These are phyloP conservation scores for Lactarius hatsudake DNA, from an alignment of 768 basidiomycete species.

Conservation along the genomic window DNA sequence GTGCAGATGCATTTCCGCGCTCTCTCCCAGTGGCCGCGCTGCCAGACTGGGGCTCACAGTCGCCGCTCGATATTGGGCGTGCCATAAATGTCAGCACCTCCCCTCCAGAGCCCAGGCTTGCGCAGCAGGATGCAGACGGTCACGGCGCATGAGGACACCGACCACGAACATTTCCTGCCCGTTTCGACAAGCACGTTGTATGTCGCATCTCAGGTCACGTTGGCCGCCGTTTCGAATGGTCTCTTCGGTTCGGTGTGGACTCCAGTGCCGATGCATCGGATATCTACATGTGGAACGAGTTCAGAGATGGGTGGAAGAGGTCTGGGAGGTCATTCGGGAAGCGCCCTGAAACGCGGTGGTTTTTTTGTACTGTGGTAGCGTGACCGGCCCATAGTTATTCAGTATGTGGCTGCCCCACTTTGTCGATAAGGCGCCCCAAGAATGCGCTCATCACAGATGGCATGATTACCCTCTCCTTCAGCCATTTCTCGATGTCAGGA, in stretches of 20 bases:
- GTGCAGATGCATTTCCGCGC: conserved; percentile 20
- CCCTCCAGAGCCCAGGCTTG: conserved; percentile 49
- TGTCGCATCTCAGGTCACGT: neutral
- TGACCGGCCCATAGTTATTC: no score
- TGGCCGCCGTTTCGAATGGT: conserved; percentile 19
- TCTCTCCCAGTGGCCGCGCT: conserved; percentile 34
- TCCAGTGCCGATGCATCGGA: neutral
- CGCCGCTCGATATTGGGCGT: neutral
- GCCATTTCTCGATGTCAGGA: no score
- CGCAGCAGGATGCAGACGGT: conserved; percentile 72
- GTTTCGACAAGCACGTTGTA: neutral
- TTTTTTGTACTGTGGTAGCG: no score
- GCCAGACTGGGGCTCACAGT: neutral
- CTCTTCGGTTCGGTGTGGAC: conserved; percentile 9
- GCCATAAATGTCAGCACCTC: conserved; percentile 26
- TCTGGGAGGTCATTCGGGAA: conserved; percentile 6
- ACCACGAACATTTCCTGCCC: conserved; percentile 19
- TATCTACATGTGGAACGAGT: conserved; percentile 3
- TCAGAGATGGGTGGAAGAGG: conserved; percentile 17
- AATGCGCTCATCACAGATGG: no score
- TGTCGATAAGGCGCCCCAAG: no score
- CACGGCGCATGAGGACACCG: conserved; percentile 39
- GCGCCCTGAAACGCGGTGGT: neutral
- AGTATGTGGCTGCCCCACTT: no score
- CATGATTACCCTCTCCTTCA: no score